Base-by-base conservation (phyloP, 805 yeast species). In the Candida vaughaniae region DNA sequence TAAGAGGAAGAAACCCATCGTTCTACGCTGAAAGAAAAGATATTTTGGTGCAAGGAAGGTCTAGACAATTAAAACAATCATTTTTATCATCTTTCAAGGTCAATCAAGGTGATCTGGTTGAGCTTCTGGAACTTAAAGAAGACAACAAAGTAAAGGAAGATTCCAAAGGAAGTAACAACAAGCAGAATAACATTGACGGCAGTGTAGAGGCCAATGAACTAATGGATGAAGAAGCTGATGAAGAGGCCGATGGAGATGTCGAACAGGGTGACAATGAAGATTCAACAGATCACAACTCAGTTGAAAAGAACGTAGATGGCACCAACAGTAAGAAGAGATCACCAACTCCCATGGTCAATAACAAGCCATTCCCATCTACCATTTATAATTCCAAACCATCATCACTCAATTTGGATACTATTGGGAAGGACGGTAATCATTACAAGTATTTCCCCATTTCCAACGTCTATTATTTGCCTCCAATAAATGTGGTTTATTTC, bases 1-100 rank as follows among this genome's bases (percentile, higher is more conserved):
- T 78, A 6, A 55, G 84, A 43, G 84, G 84, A 3, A 55, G 83
- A 35, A 78, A 78, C 46, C 83, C 84, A 3, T 66, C 76, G n/a
- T 78, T 78, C 43, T 78, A 77, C 47, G 66, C 69, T 22, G 77
- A 74, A 39, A 57, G 78, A 38, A 71, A 74, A 33, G 80, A 77
- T 47, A 54, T 75, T 15, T 48, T 69, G 33, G 67, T 78, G 25
- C 52, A 54, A 35, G 53, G 55, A 4, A 42, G 61, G 31, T 37
- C 53, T 11, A 33, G 16, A 11, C 27, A 16, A 8, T 25, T 30
- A 28, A 36, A 19, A 17, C 31, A 20, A 18, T 35, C 38, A 8
- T 35, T 22, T 16, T n/a, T 27, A 7, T 25, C 19, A 2, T 32
- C 38, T 22, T 11, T 22, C 4, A 35, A 35, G 16, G 14, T 18